These are phyloP conservation scores for Schwanniomyces etchellsii DNA, from an alignment of 1,139 yeast species.

Conservation along the genomic window DNA sequence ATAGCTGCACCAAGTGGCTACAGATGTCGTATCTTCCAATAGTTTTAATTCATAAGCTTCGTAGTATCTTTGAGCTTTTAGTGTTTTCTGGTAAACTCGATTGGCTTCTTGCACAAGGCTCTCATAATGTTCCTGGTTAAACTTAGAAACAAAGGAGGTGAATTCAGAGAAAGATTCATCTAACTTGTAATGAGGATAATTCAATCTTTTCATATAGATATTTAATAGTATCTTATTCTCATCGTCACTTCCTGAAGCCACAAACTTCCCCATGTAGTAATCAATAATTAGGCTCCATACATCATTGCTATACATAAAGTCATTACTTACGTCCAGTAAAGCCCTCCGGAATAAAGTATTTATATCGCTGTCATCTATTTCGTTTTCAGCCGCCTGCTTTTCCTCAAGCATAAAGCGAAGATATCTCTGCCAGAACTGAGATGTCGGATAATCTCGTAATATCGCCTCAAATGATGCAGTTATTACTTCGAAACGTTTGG, in stretches of 20 bases:
- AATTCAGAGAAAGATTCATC: slow-evolving; percentile 37
- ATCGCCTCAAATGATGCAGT: slow-evolving; percentile 11
- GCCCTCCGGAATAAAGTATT: slow-evolving; percentile 15
- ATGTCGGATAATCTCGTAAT: slow-evolving; percentile 14
- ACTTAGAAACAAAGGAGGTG: slow-evolving; percentile 38
- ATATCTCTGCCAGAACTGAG: slow-evolving; percentile 15
- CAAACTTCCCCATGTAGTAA: slow-evolving; percentile 8
- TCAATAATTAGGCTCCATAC: slow-evolving; percentile 29
- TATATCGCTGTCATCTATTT: slow-evolving; percentile 10
- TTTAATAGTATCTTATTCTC: slow-evolving; percentile 16
- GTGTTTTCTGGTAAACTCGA: slow-evolving; percentile 25
- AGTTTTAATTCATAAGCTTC: slow-evolving; percentile 20
- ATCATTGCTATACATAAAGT: slow-evolving; percentile 25
- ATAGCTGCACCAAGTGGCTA: slow-evolving; percentile 25
- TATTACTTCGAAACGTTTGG: slow-evolving; percentile 8
- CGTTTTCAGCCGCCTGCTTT: slow-evolving; percentile 3
- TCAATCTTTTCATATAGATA: slow-evolving; percentile 29
- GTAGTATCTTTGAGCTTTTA: slow-evolving; percentile 19
- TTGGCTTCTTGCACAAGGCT: slow-evolving; percentile 33
- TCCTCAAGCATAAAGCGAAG: slow-evolving; percentile 9
- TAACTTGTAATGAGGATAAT: slow-evolving; percentile 37
- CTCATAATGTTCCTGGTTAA: slow-evolving; percentile 28
- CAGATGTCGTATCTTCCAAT: slow-evolving; percentile 11
- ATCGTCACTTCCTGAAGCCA: slow-evolving; percentile 8
- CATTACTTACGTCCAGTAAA: slow-evolving; percentile 24